Percentiles rank a stretch among this genome's conserved stretches.
These are phyloP conservation scores for Mycena crocata DNA, from an alignment of 768 basidiomycete species.

Conservation along the genomic window DNA sequence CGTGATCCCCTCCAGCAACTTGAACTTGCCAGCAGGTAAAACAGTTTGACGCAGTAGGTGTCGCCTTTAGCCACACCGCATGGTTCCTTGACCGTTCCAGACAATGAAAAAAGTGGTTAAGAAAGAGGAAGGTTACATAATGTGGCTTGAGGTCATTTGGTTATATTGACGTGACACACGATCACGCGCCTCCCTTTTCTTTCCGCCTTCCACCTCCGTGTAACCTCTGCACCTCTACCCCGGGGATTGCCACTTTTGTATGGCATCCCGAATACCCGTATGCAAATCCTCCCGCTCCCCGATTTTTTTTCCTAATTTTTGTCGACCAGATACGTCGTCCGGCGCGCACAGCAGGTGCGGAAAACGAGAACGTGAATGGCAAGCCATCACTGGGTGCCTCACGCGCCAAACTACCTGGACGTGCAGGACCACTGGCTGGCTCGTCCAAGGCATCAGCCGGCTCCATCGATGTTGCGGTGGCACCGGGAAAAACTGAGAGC, in stretches of 20 bases:
- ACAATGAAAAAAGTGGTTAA: neutral
- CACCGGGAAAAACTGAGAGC: conserved; percentile 12
- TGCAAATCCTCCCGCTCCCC: neutral
- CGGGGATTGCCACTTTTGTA: neutral
- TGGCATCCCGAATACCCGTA: conserved; percentile 33
- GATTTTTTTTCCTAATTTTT: neutral
- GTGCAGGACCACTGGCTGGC: neutral
- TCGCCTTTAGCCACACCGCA: too few relatives aligned
- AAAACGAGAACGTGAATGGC: conserved; percentile 25
- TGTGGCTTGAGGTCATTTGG: neutral
- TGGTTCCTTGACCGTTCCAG: too few relatives aligned
- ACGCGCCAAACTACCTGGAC: conserved; percentile 16
- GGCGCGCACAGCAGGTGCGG: conserved; percentile 23
- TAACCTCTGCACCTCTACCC: neutral
- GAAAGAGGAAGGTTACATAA: neutral
- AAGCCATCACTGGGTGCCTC: neutral
- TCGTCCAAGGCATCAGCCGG: neutral
- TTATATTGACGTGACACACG: conserved; percentile 12
- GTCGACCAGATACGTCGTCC: conserved; percentile 32
- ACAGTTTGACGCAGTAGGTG: too few relatives aligned
- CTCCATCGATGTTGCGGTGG: conserved; percentile 7
- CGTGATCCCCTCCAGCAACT: too few relatives aligned
- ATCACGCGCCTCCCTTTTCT: conserved; percentile 2
- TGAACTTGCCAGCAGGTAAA: too few relatives aligned
- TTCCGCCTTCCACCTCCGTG: neutral